phyloP scores from a whole-genome alignment of 495 filamentous ascomycete genomes.

The Penicillium chermesinum region DNA sequence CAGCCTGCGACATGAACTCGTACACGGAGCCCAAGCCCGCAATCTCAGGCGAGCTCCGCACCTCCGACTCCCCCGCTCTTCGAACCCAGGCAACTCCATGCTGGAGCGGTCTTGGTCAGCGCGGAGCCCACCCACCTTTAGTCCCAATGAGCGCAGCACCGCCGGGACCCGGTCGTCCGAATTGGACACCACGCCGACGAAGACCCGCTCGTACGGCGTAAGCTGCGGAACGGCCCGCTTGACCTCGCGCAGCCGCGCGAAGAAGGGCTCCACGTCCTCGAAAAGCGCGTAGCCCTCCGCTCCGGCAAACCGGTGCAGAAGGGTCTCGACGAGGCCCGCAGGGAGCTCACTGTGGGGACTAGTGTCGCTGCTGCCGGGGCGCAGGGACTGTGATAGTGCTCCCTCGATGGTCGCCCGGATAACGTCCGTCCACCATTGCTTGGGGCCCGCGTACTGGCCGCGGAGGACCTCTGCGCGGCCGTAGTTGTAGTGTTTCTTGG shows the following conservation, averaged over 20 bases:
- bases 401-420: conserved; percentile 30
- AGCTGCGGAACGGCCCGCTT: neutral
- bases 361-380: neutral
- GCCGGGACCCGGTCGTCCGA: conserved; percentile 66
- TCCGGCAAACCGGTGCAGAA: conserved; percentile 59
- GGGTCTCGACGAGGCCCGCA: conserved; percentile 42
- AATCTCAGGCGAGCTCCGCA: neutral
- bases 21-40: neutral
- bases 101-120: conserved; percentile 31
- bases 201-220: conserved; percentile 26
- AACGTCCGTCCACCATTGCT: conserved; percentile 69
- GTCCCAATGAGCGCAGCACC: conserved; percentile 57
- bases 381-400: neutral
- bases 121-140: conserved; percentile 45
- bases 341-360: conserved; percentile 21
- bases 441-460: conserved; percentile 46
- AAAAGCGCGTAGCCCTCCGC: conserved; percentile 56
- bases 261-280: conserved; percentile 49
- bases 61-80: conserved; percentile 18
- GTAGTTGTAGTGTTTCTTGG: conserved; percentile 58
- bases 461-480: conserved; percentile 45
- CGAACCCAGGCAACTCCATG: conserved; percentile 38
- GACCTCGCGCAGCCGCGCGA: conserved; percentile 36
- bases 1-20: neutral
- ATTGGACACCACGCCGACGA: conserved; percentile 69